Base-by-base conservation (phyloP, 2,329 filamentous ascomycete genomes). In the Neophaeococcomyces mojaviensis region DNA sequence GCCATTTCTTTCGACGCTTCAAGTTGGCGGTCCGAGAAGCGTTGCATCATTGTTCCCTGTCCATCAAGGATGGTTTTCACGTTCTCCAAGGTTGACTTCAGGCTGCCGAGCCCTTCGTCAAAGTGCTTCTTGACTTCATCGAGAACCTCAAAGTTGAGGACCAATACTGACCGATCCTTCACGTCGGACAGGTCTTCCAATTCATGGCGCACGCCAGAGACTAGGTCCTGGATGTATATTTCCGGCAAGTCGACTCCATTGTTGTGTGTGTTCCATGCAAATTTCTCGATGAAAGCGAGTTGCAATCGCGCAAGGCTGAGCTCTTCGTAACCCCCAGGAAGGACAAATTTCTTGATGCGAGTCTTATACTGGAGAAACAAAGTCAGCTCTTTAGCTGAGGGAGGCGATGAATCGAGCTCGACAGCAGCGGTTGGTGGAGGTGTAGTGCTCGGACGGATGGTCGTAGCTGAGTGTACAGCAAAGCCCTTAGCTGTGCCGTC, bases 71-170 rank as follows among this genome's bases (percentile, higher is more conserved):
- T 83, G 44, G 85, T 84, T 64, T 85, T 87, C 48, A 98, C 81
- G 47, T 86, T 82, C 57, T 94, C 85, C n/a, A 98, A 81, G 24
- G 95, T 77, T 47, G 81, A 79, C 54, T 83, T 86, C 40, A 98
- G 72, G 5, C 83, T 81, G 8, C 83, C 82, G 41, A 98, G 74
- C 34, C 89, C 88, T 54, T 98, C 90, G 53, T 98, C 92, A 54
- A 98, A 88, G 61, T 97, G 92, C 39, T 82, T 82, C 68, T 97
- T 97, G 31, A 98, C 89, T 65, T 98, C 92, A 61, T 98, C 92
- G 3, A 98, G 75, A 13, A 84, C 79, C 61, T 98, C 92, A 1
- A 97, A 77, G 57, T 98, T 98, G 34, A 98, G 71, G 0, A 92
- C 94, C n/a, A 98, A 73, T 1, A 98, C 92, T 1, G 88, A 88